Percentiles rank a stretch among this genome's conserved stretches.
phyloP scores from a whole-genome alignment of 805 yeast genomes.

The Helenozyma rhizophorensis region DNA sequence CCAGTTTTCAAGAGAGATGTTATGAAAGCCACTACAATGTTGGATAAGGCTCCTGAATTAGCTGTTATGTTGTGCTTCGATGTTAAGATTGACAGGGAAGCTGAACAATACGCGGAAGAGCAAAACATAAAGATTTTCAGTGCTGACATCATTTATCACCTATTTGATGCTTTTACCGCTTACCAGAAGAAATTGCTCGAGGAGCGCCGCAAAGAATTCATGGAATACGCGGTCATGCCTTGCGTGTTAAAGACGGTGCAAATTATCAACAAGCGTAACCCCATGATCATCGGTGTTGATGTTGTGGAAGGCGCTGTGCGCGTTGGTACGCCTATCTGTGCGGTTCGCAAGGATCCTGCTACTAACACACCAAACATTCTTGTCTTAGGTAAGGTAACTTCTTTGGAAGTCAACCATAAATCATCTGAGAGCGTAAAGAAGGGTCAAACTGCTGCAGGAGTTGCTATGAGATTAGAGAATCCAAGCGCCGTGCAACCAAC shows the following conservation, averaged over 20 bases:
- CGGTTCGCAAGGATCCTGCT: conserved; percentile 82
- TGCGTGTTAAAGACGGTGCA: conserved; percentile 92
- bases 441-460: conserved; percentile 97
- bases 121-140: conserved; percentile 88
- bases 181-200: conserved; percentile 87
- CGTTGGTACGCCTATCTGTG: conserved; percentile 93
- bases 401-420: conserved; percentile 96
- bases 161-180: conserved; percentile 91
- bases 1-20: conserved; percentile 98
- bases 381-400: conserved; percentile 81
- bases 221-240: conserved; percentile 90
- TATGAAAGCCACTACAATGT: conserved; percentile 95
- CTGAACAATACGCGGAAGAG: conserved; percentile 95
- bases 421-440: conserved; percentile 74
- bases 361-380: conserved; percentile 70
- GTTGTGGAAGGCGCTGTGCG: conserved; percentile 86
- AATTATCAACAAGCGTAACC: conserved; percentile 96
- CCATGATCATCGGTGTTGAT: conserved; percentile 99
- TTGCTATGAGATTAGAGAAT: conserved; percentile 94
- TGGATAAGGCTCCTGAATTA: conserved; percentile 90
- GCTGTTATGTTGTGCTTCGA: conserved; percentile 99
- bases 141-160: conserved; percentile 94
- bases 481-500: conserved; percentile 91
- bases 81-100: conserved; percentile 95
- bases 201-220: conserved; percentile 82